These are phyloP conservation scores for Haplosporangium sp. DNA, from an alignment of 371 early-diverging fungal species.

Conservation along the genomic window DNA sequence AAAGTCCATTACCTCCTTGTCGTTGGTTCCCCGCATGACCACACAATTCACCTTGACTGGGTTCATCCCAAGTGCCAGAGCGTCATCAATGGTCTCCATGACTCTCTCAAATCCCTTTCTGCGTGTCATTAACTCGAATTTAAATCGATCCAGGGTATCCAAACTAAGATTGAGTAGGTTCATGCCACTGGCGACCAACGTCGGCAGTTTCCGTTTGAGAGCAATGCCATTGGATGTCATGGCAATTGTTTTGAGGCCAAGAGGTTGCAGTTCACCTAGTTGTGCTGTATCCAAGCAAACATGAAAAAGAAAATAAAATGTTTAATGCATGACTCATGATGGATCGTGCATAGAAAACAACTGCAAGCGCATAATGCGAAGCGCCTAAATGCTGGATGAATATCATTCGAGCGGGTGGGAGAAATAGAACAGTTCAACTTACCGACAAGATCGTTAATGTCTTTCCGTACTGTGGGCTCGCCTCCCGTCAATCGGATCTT, in stretches of 20 bases:
- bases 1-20: slow-evolving; percentile 85
- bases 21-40: slow-evolving; percentile 88
- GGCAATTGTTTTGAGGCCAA: slow-evolving; percentile 83
- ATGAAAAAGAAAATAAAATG: not conserved
- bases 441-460: slow-evolving; percentile 86
- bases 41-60: slow-evolving; percentile 92
- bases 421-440: slow-evolving; percentile 7
- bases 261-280: slow-evolving; percentile 72
- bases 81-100: slow-evolving; percentile 77
- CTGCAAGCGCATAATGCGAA: no score
- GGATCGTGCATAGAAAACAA: not conserved
- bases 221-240: slow-evolving; percentile 97
- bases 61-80: slow-evolving; percentile 69
- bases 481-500: slow-evolving; percentile 97
- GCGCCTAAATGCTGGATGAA: not conserved
- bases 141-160: slow-evolving; percentile 88
- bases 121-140: slow-evolving; percentile 92
- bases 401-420: not conserved
- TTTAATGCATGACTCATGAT: slow-evolving; percentile 9
- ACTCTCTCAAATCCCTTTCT: slow-evolving; percentile 85
- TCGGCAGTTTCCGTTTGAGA: slow-evolving; percentile 82
- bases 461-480: slow-evolving; percentile 94
- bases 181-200: slow-evolving; percentile 78
- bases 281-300: slow-evolving; percentile 55
- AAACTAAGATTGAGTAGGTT: slow-evolving; percentile 90